Conservation (phyloP, 768 basidiomycete genomes). For the Leccinum rimulosum region DNA sequence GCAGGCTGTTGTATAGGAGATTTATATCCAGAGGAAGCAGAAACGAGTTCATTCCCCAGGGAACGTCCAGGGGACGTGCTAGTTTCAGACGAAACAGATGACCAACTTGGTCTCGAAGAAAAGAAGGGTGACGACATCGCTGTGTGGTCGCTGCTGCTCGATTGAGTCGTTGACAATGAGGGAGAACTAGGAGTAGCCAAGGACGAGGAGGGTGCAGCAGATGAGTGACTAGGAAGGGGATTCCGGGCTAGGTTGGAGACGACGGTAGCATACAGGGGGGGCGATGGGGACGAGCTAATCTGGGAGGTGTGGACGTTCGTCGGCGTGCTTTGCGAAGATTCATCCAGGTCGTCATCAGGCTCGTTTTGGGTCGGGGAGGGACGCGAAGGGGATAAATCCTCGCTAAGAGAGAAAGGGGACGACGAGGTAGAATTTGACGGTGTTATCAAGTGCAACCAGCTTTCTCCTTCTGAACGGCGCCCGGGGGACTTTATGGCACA, state of each 20-base stretch:
- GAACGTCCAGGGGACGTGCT: constrained; percentile 13
- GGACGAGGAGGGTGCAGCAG: constrained; percentile 9
- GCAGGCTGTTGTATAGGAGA: constrained; percentile 18
- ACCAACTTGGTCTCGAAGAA: constrained; percentile 20
- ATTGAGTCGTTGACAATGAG: constrained; percentile 14
- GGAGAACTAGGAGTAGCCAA: constrained; percentile 9
- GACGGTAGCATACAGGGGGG: constrained; percentile 24
- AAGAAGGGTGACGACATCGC: constrained; percentile 10
- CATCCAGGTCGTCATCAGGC: constrained; percentile 2
- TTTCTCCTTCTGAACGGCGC: constrained; percentile 27
- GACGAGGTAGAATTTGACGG: constrained; percentile 26
- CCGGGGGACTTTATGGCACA: constrained; percentile 14
- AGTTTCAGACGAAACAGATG: constrained; percentile 27
- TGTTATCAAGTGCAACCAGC: constrained; percentile 32
- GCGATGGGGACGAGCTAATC: constrained; percentile 14
- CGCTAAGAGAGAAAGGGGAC: constrained; percentile 13
- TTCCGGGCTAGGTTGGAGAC: constrained; percentile 22
- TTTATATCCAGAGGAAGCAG: constrained; percentile 13
- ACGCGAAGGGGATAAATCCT: constrained; percentile 30
- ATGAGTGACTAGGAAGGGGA: constrained; percentile 9
- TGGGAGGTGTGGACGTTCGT: constrained; percentile 9
- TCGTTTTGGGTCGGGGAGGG: constrained; percentile 21
- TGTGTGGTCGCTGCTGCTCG: constrained; percentile 16
- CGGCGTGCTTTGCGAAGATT: background rate
- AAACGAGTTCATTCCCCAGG: constrained; percentile 12